Conservation (phyloP, 2,329 filamentous ascomycete species). For the Fusarium nanum region DNA sequence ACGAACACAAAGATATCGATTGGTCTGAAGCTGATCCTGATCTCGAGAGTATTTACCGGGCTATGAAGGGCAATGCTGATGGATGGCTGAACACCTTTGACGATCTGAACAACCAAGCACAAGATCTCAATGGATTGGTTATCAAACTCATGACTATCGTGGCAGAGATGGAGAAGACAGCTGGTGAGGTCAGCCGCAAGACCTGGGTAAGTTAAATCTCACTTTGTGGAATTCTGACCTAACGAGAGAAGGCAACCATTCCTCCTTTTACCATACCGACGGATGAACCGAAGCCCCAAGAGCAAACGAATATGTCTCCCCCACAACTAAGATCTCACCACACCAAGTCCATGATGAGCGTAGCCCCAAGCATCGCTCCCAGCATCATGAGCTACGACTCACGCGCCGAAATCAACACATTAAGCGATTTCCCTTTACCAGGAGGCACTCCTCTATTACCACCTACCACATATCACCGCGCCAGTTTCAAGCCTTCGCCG, state of each 20-base stretch:
- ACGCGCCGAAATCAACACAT: constrained; percentile 39
- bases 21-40: constrained; percentile 69
- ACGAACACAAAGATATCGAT: constrained; percentile 70
- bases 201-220: constrained; percentile 69
- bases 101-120: constrained; percentile 78
- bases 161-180: constrained; percentile 86
- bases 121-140: constrained; percentile 75
- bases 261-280: constrained; percentile 43
- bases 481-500: constrained; percentile 25
- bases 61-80: constrained; percentile 93
- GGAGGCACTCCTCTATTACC: constrained; percentile 44
- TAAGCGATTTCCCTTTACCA: constrained; percentile 46
- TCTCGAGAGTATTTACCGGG: constrained; percentile 79
- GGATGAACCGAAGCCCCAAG: constrained; percentile 19
- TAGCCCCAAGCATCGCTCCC: constrained; percentile 32
- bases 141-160: constrained; percentile 81
- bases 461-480: constrained; percentile 37
- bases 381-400: constrained; percentile 41
- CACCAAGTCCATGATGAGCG: constrained; percentile 21
- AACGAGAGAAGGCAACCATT: constrained; percentile 40
- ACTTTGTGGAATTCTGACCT: constrained; percentile 4
- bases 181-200: constrained; percentile 83
- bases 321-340: constrained; percentile 18
- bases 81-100: constrained; percentile 88
- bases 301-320: constrained; percentile 15